Percentiles rank a stretch among this genome's conserved stretches.
These are phyloP conservation scores for Aristolochia fimbriata DNA, from an alignment of 164 flowering plant genomes.

Conservation along the genomic window DNA sequence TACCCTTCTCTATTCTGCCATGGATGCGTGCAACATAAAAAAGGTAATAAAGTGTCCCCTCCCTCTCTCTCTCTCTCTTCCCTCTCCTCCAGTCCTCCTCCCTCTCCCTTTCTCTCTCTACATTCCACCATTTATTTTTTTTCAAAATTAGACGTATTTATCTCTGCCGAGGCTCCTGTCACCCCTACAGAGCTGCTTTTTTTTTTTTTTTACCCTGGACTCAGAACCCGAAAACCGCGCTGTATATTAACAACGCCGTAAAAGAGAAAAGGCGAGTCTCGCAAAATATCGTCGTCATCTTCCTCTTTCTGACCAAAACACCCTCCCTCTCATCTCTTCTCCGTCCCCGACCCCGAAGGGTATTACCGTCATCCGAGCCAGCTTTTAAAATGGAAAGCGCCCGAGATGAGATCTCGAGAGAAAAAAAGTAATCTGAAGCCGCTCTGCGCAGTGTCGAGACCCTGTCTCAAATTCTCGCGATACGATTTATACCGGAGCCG, in stretches of 20 bases:
- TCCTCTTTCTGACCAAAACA: neutral
- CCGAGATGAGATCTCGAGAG: neutral
- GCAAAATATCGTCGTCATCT: slow-evolving; percentile 2
- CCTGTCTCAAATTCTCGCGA: too few species aligned
- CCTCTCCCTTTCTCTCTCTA: slow-evolving; percentile 9
- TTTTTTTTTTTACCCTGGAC: neutral
- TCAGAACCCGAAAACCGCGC: slow-evolving; percentile 1
- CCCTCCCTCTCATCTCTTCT: neutral
- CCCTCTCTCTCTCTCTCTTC: slow-evolving; percentile 5
- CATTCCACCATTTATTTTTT: neutral
- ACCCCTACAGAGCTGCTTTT: neutral
- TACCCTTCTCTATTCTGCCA: slow-evolving; percentile 13
- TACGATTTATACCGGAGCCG: too few species aligned
- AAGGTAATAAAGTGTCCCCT: slow-evolving; percentile 17
- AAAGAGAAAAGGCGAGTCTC: neutral
- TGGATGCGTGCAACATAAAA: slow-evolving; percentile 28
- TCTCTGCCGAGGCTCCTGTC: slow-evolving; percentile 12
- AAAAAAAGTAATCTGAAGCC: too few species aligned
- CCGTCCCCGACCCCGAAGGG: too few species aligned
- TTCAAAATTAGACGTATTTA: slow-evolving; percentile 15
- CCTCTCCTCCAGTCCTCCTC: neutral
- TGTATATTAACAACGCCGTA: slow-evolving; percentile 1
- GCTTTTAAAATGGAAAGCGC: neutral
- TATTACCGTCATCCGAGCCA: too few species aligned
- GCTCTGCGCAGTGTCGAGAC: too few species aligned